phyloP scores from a whole-genome alignment of 441 rosid genomes.

The Croton setiger region DNA sequence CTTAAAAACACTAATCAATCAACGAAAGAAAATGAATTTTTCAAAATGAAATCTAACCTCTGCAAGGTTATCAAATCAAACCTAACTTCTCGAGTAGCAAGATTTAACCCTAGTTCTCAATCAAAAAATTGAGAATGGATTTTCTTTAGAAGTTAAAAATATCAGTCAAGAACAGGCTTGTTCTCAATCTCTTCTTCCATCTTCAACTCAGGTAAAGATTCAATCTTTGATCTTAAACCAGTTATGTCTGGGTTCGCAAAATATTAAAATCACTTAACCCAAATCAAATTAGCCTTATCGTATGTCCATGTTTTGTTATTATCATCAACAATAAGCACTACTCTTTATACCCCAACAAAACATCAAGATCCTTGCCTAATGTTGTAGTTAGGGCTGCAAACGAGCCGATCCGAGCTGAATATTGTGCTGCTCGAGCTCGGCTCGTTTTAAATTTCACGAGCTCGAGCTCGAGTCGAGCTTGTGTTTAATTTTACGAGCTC shows the following conservation, averaged over 20 bases:
- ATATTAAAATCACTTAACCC: not conserved
- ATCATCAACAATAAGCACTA: slow-evolving; percentile 19
- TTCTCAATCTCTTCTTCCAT: slow-evolving; percentile 16
- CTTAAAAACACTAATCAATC: too few species aligned
- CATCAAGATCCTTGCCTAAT: not conserved
- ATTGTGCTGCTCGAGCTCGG: too few species aligned
- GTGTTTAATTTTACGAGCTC: too few species aligned
- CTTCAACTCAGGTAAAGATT: slow-evolving; percentile 1
- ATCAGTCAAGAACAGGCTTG: not conserved
- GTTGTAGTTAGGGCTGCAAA: too few species aligned
- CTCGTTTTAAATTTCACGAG: too few species aligned
- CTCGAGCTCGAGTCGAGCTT: too few species aligned
- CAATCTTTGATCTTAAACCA: not conserved
- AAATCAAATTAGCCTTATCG: slow-evolving; percentile 5
- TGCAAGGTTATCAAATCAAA: too few species aligned
- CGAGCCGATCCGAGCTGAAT: too few species aligned
- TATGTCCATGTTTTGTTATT: not conserved
- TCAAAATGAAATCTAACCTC: too few species aligned
- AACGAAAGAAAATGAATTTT: too few species aligned
- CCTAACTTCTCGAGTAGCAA: slow-evolving; percentile 9
- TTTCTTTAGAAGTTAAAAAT: not conserved
- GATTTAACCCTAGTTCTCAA: not conserved
- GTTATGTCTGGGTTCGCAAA: not conserved
- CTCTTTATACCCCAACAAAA: slow-evolving; percentile 5
- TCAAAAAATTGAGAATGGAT: slow-evolving; percentile 13